Conservation (phyloP, 2,329 filamentous ascomycete species). For the Gyromitra esculenta region DNA sequence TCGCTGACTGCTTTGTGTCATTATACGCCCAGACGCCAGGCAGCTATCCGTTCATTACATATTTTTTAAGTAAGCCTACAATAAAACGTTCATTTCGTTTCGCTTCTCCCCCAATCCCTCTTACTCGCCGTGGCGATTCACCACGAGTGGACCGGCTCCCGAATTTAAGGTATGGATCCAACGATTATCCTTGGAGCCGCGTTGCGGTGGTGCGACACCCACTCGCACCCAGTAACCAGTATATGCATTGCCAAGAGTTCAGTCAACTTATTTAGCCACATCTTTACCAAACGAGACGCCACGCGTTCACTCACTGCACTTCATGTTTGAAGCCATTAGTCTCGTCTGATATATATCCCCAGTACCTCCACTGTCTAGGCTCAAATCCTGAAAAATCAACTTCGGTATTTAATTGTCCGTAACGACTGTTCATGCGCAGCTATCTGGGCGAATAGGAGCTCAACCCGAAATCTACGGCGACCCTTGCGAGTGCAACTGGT, state of each 20-base stretch:
- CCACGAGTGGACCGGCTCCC: slow-evolving; percentile 15
- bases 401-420: slow-evolving; percentile 20
- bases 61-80: slow-evolving; percentile 13
- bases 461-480: not conserved
- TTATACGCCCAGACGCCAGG: slow-evolving; percentile 20
- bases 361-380: not conserved
- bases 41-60: slow-evolving; percentile 10
- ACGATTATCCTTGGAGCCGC: slow-evolving; percentile 21
- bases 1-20: slow-evolving; percentile 9
- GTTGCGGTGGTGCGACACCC: slow-evolving; percentile 29
- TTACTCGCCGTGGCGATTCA: not conserved
- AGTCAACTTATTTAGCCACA: slow-evolving; percentile 14
- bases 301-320: slow-evolving; percentile 16
- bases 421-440: slow-evolving; percentile 5
- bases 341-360: slow-evolving; percentile 44
- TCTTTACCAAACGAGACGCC: slow-evolving; percentile 9
- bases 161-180: slow-evolving; percentile 13
- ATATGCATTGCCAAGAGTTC: not conserved
- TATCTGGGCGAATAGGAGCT: not conserved
- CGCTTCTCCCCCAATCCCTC: slow-evolving; percentile 11
- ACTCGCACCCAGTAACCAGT: slow-evolving; percentile 18
- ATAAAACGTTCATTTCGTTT: slow-evolving; percentile 12
- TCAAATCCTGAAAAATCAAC: not conserved
- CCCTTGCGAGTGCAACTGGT: not conserved
- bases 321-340: slow-evolving; percentile 16